A percentile compares a stretch with the other conserved stretches of the same genome.
Evolutionary conservation across 2,329 filamentous ascomycete species (phyloP).

Genomic region (Aurifilum marmelostoma): DNA sequence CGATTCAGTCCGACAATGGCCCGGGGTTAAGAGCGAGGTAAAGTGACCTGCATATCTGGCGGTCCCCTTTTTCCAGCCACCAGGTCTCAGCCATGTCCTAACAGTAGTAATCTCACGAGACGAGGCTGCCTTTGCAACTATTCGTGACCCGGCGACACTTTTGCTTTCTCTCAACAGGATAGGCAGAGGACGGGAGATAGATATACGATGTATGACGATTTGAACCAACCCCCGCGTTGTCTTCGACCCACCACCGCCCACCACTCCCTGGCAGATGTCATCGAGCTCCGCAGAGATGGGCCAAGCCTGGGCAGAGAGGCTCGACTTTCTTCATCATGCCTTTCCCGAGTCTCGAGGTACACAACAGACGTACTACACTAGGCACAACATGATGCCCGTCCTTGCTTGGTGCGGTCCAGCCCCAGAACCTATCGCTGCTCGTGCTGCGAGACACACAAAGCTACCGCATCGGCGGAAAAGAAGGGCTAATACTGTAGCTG

Average conservation of each 20-base stretch:
- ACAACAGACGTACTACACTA: constrained; percentile 19
- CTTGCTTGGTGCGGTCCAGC: neutral
- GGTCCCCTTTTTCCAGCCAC: neutral
- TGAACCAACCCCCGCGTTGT: neutral
- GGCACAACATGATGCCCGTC: neutral
- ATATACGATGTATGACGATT: neutral
- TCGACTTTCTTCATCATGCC: constrained; percentile 12
- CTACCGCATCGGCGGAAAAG: neutral
- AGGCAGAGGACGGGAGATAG: neutral
- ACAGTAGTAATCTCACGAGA: neutral
- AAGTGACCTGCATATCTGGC: neutral
- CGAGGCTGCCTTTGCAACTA: neutral
- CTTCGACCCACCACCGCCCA: neutral
- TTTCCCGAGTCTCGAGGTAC: constrained; percentile 9
- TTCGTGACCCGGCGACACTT: neutral
- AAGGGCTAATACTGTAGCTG: neutral
- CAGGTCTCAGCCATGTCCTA: neutral
- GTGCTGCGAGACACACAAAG: neutral
- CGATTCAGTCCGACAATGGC: neutral
- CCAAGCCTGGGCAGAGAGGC: neutral
- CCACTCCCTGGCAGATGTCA: neutral
- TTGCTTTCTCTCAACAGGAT: neutral
- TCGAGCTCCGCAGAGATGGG: constrained; percentile 3
- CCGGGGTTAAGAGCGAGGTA: neutral
- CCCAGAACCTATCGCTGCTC: neutral